Base-by-base conservation (phyloP, 768 basidiomycete genomes). In the Russula ochroleuca region DNA sequence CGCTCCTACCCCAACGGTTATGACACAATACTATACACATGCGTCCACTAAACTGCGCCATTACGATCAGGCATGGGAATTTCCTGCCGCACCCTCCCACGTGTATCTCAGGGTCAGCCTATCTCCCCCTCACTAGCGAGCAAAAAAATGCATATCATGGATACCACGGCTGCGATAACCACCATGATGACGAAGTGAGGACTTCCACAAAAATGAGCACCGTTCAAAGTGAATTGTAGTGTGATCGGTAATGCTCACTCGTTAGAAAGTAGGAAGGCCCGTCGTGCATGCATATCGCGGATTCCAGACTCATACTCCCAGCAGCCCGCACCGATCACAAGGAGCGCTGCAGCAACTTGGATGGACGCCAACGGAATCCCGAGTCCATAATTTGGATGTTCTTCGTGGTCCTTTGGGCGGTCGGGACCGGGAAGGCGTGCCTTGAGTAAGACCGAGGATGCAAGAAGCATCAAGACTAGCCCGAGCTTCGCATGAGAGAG, bases 251-350 rank as follows among this genome's bases (percentile, higher is more conserved):
- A 51, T 45, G 85, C 75, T 70, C 65, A 79, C 88, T 83, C 85
- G 31, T 81, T 78, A 17, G 79, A 81, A 35, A 74, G 75, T 43
- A 88, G 71, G 70, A 90, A 88, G 1, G 86, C 85, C 65, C 81
- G 79, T 74, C 81, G 77, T 61, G 78, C 76, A 61, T 80, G 75
- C 64, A 90, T 72, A 70, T 86, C 86, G 69, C 77, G 73, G 50
- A 79, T 83, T 1, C 83, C 83, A 54, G 75, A 78, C 62, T 81
- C 80, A 64, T 87, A 91, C 73, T 88, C 87, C 84, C 84, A 90
- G 41, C 77, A 65, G 0, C 86, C 88, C 1, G 81, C 85, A 10
- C 70, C 73, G 23, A 90, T 78, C 19, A 81, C 79, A 14, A 77
- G 75, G 17, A 88, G 61, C 10, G 86, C 81, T 5, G 84, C 82